phyloP scores from a whole-genome alignment of 192 early-diverging fungal species.

The Piromyces finnis region DNA sequence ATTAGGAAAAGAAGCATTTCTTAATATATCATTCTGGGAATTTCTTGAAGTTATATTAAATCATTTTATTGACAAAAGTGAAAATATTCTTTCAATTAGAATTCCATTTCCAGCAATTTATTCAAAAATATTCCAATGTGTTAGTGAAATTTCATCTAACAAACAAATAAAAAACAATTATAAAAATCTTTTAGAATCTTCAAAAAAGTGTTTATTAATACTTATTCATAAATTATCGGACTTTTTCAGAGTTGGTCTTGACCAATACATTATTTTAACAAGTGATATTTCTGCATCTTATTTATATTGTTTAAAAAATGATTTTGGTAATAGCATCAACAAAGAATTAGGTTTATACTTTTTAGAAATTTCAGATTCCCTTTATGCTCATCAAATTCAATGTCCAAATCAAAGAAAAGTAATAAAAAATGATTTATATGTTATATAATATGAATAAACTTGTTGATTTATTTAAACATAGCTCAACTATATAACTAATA shows the following conservation, averaged over 20 bases:
- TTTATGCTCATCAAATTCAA: neutral
- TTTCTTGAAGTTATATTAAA: neutral
- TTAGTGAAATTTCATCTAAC: neutral
- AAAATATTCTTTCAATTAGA: neutral
- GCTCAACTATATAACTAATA: too few species aligned
- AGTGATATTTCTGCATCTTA: neutral
- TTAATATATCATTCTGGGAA: neutral
- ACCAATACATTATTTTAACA: neutral
- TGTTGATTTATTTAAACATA: too few species aligned
- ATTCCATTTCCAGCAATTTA: neutral
- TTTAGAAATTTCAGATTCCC: neutral
- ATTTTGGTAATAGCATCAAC: neutral
- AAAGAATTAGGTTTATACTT: neutral
- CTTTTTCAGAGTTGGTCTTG: neutral
- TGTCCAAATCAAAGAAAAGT: neutral
- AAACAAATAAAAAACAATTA: neutral
- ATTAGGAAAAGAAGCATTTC: neutral
- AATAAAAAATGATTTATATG: too few species aligned
- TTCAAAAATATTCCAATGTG: neutral
- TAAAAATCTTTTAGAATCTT: neutral
- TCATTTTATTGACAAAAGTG: neutral
- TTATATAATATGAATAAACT: too few species aligned
- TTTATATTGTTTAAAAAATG: neutral
- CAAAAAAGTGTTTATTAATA: neutral
- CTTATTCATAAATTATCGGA: neutral